Base-by-base conservation (phyloP, 225 moss, liverwort and hornwort genomes). In the Bryum argenteum region DNA sequence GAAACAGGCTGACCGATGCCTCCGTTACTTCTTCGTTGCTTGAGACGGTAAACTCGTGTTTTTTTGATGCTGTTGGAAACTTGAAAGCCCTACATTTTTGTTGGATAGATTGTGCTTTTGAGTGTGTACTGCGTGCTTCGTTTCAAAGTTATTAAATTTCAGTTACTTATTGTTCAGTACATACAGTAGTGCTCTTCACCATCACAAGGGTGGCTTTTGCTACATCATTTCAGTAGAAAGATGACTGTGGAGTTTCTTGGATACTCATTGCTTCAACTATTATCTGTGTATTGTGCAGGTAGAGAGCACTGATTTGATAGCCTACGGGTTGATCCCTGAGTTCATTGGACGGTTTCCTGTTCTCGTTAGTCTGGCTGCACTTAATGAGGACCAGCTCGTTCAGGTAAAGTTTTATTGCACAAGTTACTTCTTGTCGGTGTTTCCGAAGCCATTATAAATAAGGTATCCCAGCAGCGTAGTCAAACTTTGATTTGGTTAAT, bases 301-400 rank as follows among this genome's bases (percentile, higher is more conserved):
- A 77, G 91, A 94, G 76, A 94, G 94, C 76, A 91, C 90, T 63
- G 94, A 94, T 73, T 84, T 94, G 61, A 91, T 94, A 79, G 87
- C 91, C 21, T 94, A 94, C 83, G 94, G 94, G 40, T 81, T 94
- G 87, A 90, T 94, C 71, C 94, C 94, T 72, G 94, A 94, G 71
- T 94, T 94, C 70, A 91, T 90, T 66, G 94, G 94, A 51, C 87
- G 94, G 65, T 94, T 94, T 71, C 91, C 94, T 81, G 91, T 94
- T 57, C 90, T 91, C 65, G 94, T 94, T 71, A 89, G 91, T 77
- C 90, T 94, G 65, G 70, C 91, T 71, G 90, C 94, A 50, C 77
- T 94, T 43, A 85, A 90, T 66, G 90, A 94, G 79, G 89, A 94
- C 61, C 94, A 94, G 75, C 94, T 94, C 75, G 91, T 94, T 47